Evolutionary conservation across 2,329 filamentous ascomycete species (phyloP), one percentile per base, ranked within the genome.

Genomic region (Aspergillus sp.): DNA sequence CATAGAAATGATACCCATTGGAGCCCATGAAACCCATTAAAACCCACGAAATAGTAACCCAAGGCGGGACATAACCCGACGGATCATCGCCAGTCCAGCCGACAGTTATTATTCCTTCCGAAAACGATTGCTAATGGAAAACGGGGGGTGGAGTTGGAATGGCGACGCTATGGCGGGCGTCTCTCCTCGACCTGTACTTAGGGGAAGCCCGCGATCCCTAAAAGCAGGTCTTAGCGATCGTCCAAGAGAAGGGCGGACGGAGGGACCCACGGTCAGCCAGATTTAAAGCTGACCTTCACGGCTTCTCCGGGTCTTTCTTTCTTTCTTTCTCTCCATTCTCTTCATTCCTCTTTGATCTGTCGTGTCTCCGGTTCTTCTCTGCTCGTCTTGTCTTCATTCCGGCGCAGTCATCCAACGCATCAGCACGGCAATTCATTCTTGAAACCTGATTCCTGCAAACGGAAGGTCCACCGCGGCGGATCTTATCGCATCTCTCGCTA

Each of bases 151-250:
- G 66, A 65, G 69, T 42, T 56, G 68, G 65, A 65, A 60, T 61
- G 57, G 58, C 60, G 56, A 59, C 63, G 67, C 67, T 65, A 66
- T 63, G 65, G 61, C 67, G 67, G 68, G 66, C 65, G 57, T 64
- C 70, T 76, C 75, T 77, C 75, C 71, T 78, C 69, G 69, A 80
- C 76, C 75, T 80, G 78, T 76, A 80, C 77, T 80, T 80, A 80
- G 76, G 73, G 77, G 77, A 77, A 74, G 26, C 71, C 59, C 66
- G 67, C 69, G 70, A 75, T 75, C 76, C 70, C 75, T 80, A 80
- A 79, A 75, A 76, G 77, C 78, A 80, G 77, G 70, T 78, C 71
- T 74, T 78, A 74, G 73, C 77, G 77, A 76, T 65, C 61, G 58
- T 54, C 58, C 59, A 63, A 56, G 57, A 66, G 54, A 61, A 53